Conservation (phyloP, 176 grass and related monocot species). For the Elymus sibiricus region DNA sequence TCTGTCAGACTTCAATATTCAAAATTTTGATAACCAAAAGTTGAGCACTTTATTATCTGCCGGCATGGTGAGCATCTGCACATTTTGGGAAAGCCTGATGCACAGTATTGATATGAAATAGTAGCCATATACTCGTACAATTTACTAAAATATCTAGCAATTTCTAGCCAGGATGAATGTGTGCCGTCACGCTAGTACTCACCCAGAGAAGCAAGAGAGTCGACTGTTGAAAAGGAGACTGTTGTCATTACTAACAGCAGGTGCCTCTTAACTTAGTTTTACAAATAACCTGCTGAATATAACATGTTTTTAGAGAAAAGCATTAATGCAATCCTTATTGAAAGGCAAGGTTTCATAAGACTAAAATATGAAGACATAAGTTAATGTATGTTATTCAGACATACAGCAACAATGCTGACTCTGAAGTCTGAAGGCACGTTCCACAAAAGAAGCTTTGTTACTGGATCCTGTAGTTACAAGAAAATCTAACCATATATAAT, state of each 20-base stretch:
- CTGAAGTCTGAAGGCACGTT: slow-evolving; percentile 36
- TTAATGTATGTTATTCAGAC: slow-evolving; percentile 1
- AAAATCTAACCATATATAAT: slow-evolving; percentile 23
- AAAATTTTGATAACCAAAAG: not conserved
- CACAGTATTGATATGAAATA: slow-evolving; percentile 71
- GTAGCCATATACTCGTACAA: not conserved
- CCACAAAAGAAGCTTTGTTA: slow-evolving; percentile 79
- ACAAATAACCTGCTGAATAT: not conserved
- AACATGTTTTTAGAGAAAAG: not conserved
- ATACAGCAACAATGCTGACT: slow-evolving; percentile 74
- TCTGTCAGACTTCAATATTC: not conserved
- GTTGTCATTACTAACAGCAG: slow-evolving; percentile 15
- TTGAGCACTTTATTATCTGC: slow-evolving; percentile 40
- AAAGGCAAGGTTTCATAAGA: not conserved
- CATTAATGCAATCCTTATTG: not conserved
- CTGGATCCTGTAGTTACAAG: slow-evolving; percentile 73
- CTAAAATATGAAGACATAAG: not conserved
- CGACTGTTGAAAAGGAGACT: slow-evolving; percentile 51
- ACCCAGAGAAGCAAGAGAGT: slow-evolving; percentile 89
- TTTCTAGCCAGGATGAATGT: slow-evolving; percentile 3
- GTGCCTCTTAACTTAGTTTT: not conserved
- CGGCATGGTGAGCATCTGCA: slow-evolving; percentile 73
- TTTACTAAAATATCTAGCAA: not conserved
- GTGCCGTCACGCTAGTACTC: slow-evolving; percentile 1
- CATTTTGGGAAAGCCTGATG: slow-evolving; percentile 74